Evolutionary conservation across 768 basidiomycete genomes (phyloP).

Genomic region (Austroboletus festivus): DNA sequence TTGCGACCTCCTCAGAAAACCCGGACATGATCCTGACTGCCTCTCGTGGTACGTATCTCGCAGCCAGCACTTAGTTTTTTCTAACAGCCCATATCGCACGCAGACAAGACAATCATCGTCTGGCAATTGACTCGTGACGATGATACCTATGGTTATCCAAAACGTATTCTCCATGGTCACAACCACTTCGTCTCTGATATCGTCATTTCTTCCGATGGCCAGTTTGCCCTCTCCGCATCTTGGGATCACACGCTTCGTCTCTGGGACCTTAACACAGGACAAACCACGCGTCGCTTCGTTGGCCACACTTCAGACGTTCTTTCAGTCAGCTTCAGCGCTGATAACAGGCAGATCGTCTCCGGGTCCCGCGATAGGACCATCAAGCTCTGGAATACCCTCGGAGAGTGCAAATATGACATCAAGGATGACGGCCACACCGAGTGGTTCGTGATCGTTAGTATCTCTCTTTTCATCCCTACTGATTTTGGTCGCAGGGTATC

Average conservation of each 20-base stretch:
- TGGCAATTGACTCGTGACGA: slow-evolving; percentile 97
- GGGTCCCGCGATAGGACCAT: slow-evolving; percentile 96
- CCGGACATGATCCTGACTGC: slow-evolving; percentile 99
- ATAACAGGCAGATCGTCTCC: slow-evolving; percentile 99
- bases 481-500: slow-evolving; percentile 68
- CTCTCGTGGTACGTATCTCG: slow-evolving; percentile 73
- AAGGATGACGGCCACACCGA: slow-evolving; percentile 98
- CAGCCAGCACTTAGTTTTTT: slow-evolving; percentile 7
- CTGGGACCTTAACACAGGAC: slow-evolving; percentile 98
- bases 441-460: slow-evolving; percentile 50
- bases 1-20: slow-evolving; percentile 97
- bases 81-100: slow-evolving; percentile 44
- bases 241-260: slow-evolving; percentile 99
- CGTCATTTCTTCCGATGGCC: slow-evolving; percentile 98
- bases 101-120: slow-evolving; percentile 99
- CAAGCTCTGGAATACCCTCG: slow-evolving; percentile 99
- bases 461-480: not conserved
- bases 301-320: slow-evolving; percentile 98
- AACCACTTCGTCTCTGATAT: slow-evolving; percentile 99
- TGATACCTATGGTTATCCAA: slow-evolving; percentile 90
- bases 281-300: slow-evolving; percentile 94
- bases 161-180: slow-evolving; percentile 96
- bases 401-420: slow-evolving; percentile 99
- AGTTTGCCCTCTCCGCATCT: slow-evolving; percentile 97
- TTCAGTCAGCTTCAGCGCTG: slow-evolving; percentile 98